Base-by-base conservation (phyloP, 2,329 filamentous ascomycete species). In the Magnaporthiopsis poae region DNA sequence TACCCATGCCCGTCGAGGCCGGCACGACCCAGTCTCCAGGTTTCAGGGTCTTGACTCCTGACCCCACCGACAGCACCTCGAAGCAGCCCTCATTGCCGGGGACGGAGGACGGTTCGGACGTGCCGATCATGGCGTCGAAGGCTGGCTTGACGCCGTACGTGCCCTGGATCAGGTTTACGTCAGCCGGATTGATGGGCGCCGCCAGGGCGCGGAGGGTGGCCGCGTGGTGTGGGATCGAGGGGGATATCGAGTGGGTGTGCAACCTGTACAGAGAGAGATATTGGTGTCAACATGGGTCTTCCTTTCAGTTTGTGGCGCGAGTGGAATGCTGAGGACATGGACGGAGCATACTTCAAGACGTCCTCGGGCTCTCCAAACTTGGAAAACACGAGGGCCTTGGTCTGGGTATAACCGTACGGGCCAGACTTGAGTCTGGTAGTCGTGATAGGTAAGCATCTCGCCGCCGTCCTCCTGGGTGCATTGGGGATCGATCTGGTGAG, bases 141-240 rank as follows among this genome's bases (percentile, higher is more conserved):
- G 84, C 81, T 0, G 93, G 92, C 75, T 92, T 92, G 62, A 88
- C 88, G 69, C 94, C 94, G 80, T 99, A 99, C 4, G 94, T 92
- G 70, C 95, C 95, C 81, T 99, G 95, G 73, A 99, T 91, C 73
- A 94, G 94, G 82, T 99, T 99, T 77, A 99, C 91, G 79, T 99
- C 95, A 74, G 95, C 93, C 31, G 95, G 95, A 80, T 99, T 99
- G 77, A 99, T 91, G 67, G 95, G 92, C 0, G 92, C 88, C 39
- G 93, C 91, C 72, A 99, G 90, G 72, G 95, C 89, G 76, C 92
- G 91, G 68, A 99, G 82, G 66, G 94, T 92, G 71, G 96, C 79
- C 62, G 83, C 79, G 63, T 77, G 78, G 46, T 81, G 76, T 63
- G 90, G 89, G 69, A 92, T 85, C 3, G 86, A 84, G 3, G 91